phyloP scores from a whole-genome alignment of 2,329 filamentous ascomycete genomes.

The Penicillium sp. region DNA sequence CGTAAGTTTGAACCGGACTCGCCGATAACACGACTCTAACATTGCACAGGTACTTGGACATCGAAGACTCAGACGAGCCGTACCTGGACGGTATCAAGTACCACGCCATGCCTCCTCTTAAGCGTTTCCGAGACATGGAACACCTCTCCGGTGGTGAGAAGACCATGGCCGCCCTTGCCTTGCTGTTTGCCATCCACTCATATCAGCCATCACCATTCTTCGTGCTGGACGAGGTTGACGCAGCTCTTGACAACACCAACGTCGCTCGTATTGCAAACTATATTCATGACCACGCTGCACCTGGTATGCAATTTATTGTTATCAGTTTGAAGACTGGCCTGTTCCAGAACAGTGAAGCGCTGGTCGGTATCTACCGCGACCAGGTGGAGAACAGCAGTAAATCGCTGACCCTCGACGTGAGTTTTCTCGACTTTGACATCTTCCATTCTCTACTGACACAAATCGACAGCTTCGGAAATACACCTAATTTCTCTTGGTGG shows the following conservation, averaged over 20 bases:
- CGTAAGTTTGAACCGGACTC: conserved; percentile 40
- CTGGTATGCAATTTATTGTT: conserved; percentile 98
- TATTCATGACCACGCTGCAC: conserved; percentile 87
- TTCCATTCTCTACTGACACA: conserved; percentile 8
- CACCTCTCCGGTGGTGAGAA: conserved; percentile 96
- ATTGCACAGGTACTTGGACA: conserved; percentile 70
- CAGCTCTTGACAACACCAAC: conserved; percentile 96
- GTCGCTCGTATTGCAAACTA: conserved; percentile 96
- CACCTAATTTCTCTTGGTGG: conserved; percentile 20
- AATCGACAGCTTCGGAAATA: conserved; percentile 38
- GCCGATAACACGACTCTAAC: conserved; percentile 2
- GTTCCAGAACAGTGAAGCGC: conserved; percentile 93
- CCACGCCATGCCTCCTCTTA: conserved; percentile 96
- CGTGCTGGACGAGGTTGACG: conserved; percentile 96
- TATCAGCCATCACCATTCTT: conserved; percentile 97
- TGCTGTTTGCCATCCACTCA: conserved; percentile 94
- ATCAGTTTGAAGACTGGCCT: conserved; percentile 94
- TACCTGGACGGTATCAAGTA: conserved; percentile 97
- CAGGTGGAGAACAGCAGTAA: conserved; percentile 91
- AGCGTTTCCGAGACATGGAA: conserved; percentile 99
- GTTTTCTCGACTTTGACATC: conserved; percentile 39
- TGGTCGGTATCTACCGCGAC: conserved; percentile 94
- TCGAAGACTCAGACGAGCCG: conserved; percentile 93
- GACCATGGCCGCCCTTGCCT: conserved; percentile 95
- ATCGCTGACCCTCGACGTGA: conserved; percentile 92